Evolutionary conservation across 2,329 filamentous ascomycete genomes (phyloP), one percentile per base, ranked within the genome.

Genomic region (Phialemoniopsis sp.): DNA sequence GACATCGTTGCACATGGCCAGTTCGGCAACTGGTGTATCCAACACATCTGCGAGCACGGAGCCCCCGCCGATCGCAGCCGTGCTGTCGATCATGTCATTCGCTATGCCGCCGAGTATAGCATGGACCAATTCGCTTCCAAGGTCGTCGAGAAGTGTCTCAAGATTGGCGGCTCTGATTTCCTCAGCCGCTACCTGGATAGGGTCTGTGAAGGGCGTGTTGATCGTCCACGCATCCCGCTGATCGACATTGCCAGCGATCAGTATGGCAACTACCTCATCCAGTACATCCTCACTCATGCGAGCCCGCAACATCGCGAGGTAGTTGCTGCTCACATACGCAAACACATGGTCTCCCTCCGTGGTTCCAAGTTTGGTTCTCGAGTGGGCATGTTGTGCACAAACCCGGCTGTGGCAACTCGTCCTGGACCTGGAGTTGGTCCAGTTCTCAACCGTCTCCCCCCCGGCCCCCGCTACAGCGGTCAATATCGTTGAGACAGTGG

Each of bases 61-160:
- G 85, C 85, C 41, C 86, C 90, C 26, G 82, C 85, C 31, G 94
- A 98, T 63, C 90, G 91, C 53, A 91, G 85, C 64, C 85, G 90
- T 50, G 93, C 94, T 33, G 85, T 96, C 55, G 91, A 98, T 51
- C 91, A 97, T 62, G 91, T 98, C 55, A 85, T 98, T 50, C 85
- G 85, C 47, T 95, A 89, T 64, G 88, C 90, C 26, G 87, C 89
- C 13, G 90, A 96, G 64, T 98, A 97, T 67, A 97, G 91, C 65
- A 96, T 95, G 78, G 93, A 98, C 53, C 93, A 98, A 58, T 98
- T 96, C 59, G 94, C 93, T 32, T 98, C 93, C 44, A 98, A 98
- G 66, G 93, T 98, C 33, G 91, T 98, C 45, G 91, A 98, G 68
- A 98, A 98, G 67, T 98, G 93, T 55, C 80, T 98, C 51, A 98